Base-by-base conservation (phyloP, 1,139 yeast species). In the Tardiomyces blankii region DNA sequence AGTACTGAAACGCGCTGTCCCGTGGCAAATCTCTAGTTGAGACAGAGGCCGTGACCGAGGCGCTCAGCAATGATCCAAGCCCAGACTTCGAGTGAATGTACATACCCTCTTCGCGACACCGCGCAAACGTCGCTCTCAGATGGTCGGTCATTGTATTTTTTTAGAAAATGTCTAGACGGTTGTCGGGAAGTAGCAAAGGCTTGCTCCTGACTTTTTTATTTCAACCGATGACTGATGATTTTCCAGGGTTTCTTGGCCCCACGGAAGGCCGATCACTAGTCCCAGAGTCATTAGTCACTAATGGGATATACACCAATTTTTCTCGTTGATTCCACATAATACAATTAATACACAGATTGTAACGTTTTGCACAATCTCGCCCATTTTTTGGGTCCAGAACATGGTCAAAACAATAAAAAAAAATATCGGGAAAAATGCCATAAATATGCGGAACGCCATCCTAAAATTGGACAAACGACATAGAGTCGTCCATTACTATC, bases 41-140 rank as follows among this genome's bases (percentile, higher is more conserved):
- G n/a, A n/a, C n/a, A n/a, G n/a, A n/a, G n/a, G n/a, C n/a, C n/a
- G n/a, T n/a, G n/a, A n/a, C n/a, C n/a, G n/a, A n/a, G n/a, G n/a
- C n/a, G n/a, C n/a, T n/a, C n/a, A n/a, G n/a, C n/a, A n/a, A n/a
- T n/a, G n/a, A n/a, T n/a, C n/a, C n/a, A n/a, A n/a, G n/a, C n/a
- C n/a, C n/a, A 21, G 25, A 21, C 25, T 21, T 21, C n/a, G n/a
- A n/a, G 25, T 7, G 7, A 13, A 19, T 13, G 19, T 9, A 55
- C 60, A 16, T 52, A 54, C 65, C 74, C 61, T 83, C 89, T 43
- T 70, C 66, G 58, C 80, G 80, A 58, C 91, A 85, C 60, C 75
- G 75, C 28, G 74, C 76, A 64, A 84, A 84, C 1, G 91, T 81
- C 58, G 80, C 77, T 70, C 78, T 82, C 47, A 84, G 64, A 54